Conservation (phyloP, 2,329 filamentous ascomycete species). For the Fusarium sp. region DNA sequence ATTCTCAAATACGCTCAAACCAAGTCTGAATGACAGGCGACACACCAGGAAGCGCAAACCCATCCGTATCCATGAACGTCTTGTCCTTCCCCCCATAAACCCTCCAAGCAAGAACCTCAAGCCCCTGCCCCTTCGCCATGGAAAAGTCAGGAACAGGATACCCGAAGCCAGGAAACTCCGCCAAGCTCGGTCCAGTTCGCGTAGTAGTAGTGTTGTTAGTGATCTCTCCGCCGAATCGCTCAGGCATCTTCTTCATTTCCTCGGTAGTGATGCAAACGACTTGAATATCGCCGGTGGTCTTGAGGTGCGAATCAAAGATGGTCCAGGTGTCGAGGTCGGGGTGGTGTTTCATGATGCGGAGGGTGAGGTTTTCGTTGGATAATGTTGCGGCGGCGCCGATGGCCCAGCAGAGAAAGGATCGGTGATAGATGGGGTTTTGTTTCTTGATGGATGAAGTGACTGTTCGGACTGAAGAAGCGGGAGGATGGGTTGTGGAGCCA, state of each 20-base stretch:
- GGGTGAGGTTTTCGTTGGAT: background rate
- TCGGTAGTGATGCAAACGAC: background rate
- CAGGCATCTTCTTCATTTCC: background rate
- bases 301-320: background rate
- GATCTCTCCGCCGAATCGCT: background rate
- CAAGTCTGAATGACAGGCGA: background rate
- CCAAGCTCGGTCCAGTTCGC: fast-evolving
- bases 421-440: background rate
- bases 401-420: background rate
- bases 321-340: background rate
- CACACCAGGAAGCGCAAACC: background rate
- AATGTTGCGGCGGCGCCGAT: background rate
- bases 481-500: too few species aligned
- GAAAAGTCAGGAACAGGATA: background rate
- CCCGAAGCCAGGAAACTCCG: background rate
- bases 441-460: background rate
- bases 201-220: fast-evolving
- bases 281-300: background rate
- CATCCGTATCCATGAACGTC: background rate
- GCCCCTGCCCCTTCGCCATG: fast-evolving
- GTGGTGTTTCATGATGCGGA: background rate
- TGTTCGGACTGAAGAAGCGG: too few species aligned
- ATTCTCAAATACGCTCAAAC: background rate
- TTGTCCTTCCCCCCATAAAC: background rate
- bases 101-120: background rate